Evolutionary conservation across 2,329 filamentous ascomycete species (phyloP), one percentile per base, ranked within the genome.

Genomic region (Sarocladium oryzae): DNA sequence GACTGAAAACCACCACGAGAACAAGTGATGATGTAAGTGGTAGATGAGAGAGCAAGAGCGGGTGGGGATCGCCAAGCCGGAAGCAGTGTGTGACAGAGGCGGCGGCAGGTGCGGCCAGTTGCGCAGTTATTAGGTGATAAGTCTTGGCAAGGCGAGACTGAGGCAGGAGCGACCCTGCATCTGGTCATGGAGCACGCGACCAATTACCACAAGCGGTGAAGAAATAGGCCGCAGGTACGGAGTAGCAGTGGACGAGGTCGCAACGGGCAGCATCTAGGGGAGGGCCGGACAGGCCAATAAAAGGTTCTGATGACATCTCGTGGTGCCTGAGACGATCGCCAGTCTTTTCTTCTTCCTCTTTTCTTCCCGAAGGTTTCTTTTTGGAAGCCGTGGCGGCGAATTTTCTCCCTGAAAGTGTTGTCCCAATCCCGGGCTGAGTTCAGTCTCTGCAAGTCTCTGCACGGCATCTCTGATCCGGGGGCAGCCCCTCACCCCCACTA

Each of bases 401-500:
- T n/a, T n/a, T n/a, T n/a, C n/a, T n/a, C n/a, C n/a, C n/a, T n/a
- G n/a, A n/a, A n/a, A n/a, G n/a, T n/a, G n/a, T n/a, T n/a, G n/a
- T n/a, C n/a, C n/a, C n/a, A n/a, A n/a, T n/a, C n/a, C n/a, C n/a
- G n/a, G n/a, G n/a, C n/a, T n/a, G n/a, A n/a, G n/a, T 16, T 40
- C 16, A 16, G 36, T 21, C n/a, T 6, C 21, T 13, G 36, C 21
- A 20, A 9, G 10, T 32, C 26, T n/a, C 26, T n/a, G 43, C 43
- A 48, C 43, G 43, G 43, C 43, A 48, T 48, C 43, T 48, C 28
- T 33, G 24, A 48, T 48, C 43, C 43, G 43, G 43, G 43, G 43
- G 13, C 18, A 13, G 36, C 20, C 43, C 43, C 43, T 48, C 43
- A 32, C 24, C 43, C 11, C 43, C 28, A 32, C 18, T 28, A 43